phyloP scores from a whole-genome alignment of 108 stramenopile species.

The Schizochytrium sp. region DNA sequence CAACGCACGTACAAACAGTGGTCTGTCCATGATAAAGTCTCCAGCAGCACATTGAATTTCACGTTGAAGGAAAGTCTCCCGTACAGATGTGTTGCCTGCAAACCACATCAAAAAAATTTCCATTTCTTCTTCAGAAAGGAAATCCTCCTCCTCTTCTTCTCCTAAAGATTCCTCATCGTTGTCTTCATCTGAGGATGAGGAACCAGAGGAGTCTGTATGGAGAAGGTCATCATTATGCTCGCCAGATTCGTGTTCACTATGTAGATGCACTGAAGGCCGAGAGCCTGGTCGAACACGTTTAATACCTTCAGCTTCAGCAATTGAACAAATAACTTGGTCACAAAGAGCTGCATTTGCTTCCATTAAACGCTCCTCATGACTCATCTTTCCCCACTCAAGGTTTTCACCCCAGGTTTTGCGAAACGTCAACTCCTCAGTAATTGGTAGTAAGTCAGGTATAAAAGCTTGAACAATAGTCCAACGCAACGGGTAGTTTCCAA shows the following conservation, averaged over 20 bases:
- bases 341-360: neutral
- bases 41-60: conserved; percentile 21
- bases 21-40: neutral
- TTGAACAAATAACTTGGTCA: neutral
- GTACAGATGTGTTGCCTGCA: neutral
- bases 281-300: neutral
- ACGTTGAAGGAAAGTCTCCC: neutral
- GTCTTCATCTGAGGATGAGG: neutral
- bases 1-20: neutral
- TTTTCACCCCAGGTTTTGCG: neutral
- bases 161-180: neutral
- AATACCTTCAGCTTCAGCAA: neutral
- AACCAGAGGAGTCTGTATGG: neutral
- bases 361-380: neutral
- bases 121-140: neutral
- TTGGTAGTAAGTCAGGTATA: neutral
- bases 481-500: neutral
- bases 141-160: neutral
- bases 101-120: conserved; percentile 31
- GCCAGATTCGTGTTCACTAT: neutral
- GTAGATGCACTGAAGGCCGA: neutral
- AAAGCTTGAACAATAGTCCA: neutral
- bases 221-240: neutral
- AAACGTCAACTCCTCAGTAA: neutral
- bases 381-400: neutral